Conservation (phyloP, 2,329 filamentous ascomycete species). For the Aspergillus vadensis region DNA sequence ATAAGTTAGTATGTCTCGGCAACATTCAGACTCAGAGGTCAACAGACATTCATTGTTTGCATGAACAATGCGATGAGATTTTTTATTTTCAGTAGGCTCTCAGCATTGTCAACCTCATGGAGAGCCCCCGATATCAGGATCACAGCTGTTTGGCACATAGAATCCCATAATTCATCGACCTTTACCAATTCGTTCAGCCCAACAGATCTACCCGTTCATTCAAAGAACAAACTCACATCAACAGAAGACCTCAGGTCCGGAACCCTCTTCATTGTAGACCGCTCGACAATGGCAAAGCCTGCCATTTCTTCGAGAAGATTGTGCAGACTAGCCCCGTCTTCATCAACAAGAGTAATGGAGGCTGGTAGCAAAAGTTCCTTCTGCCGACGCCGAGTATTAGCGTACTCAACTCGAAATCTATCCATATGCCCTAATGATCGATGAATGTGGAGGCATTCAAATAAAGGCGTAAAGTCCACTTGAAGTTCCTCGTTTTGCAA, state of each 20-base stretch:
- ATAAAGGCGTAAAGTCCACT: slow-evolving; percentile 90
- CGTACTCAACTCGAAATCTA: slow-evolving; percentile 87
- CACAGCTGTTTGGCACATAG: slow-evolving; percentile 89
- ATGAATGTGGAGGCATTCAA: slow-evolving; percentile 95
- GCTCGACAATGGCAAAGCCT: slow-evolving; percentile 95
- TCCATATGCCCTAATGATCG: slow-evolving; percentile 91
- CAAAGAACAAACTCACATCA: slow-evolving; percentile 60
- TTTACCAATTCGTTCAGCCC: slow-evolving; percentile 38
- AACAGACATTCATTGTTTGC: slow-evolving; percentile 87
- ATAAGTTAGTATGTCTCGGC: slow-evolving; percentile 9
- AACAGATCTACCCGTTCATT: not conserved
- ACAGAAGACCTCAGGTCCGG: slow-evolving; percentile 78
- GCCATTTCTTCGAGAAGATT: slow-evolving; percentile 90
- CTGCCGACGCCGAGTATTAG: slow-evolving; percentile 84
- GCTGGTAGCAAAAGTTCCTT: slow-evolving; percentile 85
- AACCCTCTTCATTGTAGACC: slow-evolving; percentile 83
- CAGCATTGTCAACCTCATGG: slow-evolving; percentile 79
- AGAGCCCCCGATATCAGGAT: slow-evolving; percentile 78
- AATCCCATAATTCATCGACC: slow-evolving; percentile 99
- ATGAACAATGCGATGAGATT: slow-evolving; percentile 91
- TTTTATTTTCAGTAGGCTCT: slow-evolving; percentile 91
- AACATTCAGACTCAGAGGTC: not conserved
- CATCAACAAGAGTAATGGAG: slow-evolving; percentile 73
- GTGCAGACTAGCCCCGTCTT: slow-evolving; percentile 84
- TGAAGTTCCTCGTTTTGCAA: slow-evolving; percentile 93